Percentiles rank a stretch among this genome's conserved stretches.
Evolutionary conservation across 495 filamentous ascomycete genomes (phyloP).

Genomic region (Aspergillus incahuasiensis): DNA sequence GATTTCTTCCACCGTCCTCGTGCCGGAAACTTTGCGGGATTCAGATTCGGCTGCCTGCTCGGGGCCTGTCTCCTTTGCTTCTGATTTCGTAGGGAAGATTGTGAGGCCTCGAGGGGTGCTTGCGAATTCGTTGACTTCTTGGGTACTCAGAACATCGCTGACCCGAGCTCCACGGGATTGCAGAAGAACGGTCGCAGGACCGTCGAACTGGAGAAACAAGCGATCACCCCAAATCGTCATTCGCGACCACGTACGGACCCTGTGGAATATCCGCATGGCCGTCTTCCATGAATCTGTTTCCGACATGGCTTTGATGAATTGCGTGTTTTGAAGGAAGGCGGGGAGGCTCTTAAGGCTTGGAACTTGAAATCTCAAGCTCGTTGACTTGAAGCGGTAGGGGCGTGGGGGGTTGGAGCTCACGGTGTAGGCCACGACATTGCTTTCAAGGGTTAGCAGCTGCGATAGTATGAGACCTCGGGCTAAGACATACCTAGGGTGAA

Average conservation of each 20-base stretch:
- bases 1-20: conserved; percentile 31
- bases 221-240: conserved; percentile 91
- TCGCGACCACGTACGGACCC: conserved; percentile 66
- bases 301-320: conserved; percentile 67
- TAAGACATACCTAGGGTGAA: conserved; percentile 61
- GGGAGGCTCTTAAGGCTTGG: conserved; percentile 56
- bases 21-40: conserved; percentile 13
- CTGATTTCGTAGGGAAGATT: conserved; percentile 49
- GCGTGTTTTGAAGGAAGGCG: conserved; percentile 52
- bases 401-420: conserved; percentile 66
- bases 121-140: conserved; percentile 84
- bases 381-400: conserved; percentile 81
- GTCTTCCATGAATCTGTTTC: conserved; percentile 65
- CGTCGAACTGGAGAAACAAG: conserved; percentile 85
- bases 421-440: conserved; percentile 86
- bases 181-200: conserved; percentile 77
- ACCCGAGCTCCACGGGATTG: conserved; percentile 75
- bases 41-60: conserved; percentile 6
- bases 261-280: conserved; percentile 55
- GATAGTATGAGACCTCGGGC: background rate
- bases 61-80: conserved; percentile 9
- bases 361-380: conserved; percentile 70
- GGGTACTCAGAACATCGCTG: conserved; percentile 66
- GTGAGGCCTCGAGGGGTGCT: conserved; percentile 54
- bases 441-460: conserved; percentile 28